Percentiles rank a stretch among this genome's conserved stretches.
Evolutionary conservation across 2,329 filamentous ascomycete species (phyloP).

Genomic region (Drechslerella dactyloides): DNA sequence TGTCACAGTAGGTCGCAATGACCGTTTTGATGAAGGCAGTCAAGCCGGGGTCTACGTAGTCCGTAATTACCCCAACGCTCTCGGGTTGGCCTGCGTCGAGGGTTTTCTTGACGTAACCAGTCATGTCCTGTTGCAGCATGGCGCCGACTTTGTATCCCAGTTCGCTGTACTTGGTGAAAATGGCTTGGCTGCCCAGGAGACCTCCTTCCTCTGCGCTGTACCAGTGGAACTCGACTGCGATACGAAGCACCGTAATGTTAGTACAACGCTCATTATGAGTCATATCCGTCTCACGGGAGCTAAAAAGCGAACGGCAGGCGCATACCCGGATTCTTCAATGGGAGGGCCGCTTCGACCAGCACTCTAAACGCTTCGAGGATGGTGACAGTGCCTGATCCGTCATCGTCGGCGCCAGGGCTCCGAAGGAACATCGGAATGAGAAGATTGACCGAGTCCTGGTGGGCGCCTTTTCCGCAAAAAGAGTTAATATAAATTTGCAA

Average conservation of each 20-base stretch:
- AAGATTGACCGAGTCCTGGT: conserved; percentile 94
- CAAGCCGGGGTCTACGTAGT: conserved; percentile 81
- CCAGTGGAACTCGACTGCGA: conserved; percentile 97
- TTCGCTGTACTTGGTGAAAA: conserved; percentile 82
- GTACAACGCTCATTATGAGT: too few species aligned
- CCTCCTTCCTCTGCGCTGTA: conserved; percentile 91
- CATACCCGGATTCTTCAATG: conserved; percentile 44
- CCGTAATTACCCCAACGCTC: conserved; percentile 88
- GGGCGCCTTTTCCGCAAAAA: conserved; percentile 69
- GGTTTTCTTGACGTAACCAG: conserved; percentile 82
- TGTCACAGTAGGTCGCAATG: conserved; percentile 82
- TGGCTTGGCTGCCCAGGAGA: conserved; percentile 83
- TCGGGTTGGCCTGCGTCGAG: conserved; percentile 81
- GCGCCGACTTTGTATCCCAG: conserved; percentile 79
- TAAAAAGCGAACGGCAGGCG: not conserved
- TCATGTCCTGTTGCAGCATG: conserved; percentile 99
- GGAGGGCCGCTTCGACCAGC: conserved; percentile 65
- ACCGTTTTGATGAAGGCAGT: conserved; percentile 91
- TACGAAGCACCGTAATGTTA: too few species aligned
- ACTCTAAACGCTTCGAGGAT: conserved; percentile 89
- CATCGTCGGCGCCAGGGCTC: conserved; percentile 93
- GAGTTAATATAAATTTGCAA: not conserved
- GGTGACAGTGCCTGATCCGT: conserved; percentile 89
- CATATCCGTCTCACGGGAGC: conserved; percentile 1
- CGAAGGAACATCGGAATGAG: conserved; percentile 82